Evolutionary conservation across 768 basidiomycete species (phyloP).

Genomic region (Cubamyces lactineus): DNA sequence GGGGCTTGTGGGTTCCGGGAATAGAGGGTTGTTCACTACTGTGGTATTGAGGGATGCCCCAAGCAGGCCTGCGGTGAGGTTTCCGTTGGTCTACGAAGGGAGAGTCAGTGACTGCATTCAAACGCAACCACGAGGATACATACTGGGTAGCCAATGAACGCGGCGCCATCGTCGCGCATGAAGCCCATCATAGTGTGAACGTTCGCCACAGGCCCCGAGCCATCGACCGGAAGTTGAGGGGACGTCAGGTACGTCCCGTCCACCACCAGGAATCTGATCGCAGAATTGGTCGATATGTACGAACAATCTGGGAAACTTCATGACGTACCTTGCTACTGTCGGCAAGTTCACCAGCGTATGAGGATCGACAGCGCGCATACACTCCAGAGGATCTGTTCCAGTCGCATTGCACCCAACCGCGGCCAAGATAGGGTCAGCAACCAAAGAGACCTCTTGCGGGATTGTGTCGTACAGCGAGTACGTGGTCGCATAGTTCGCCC

Average conservation of each 20-base stretch:
- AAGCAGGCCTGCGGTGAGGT: conserved; percentile 28
- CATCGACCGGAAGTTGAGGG: conserved; percentile 43
- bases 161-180: conserved; percentile 54
- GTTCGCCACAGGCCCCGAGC: conserved; percentile 43
- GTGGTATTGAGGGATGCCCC: conserved; percentile 29
- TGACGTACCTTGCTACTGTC: conserved; percentile 35
- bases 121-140: neutral
- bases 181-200: conserved; percentile 53
- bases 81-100: conserved; percentile 21
- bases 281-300: neutral
- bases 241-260: conserved; percentile 51
- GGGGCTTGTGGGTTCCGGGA: conserved; percentile 42
- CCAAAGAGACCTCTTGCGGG: conserved; percentile 39
- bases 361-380: conserved; percentile 41
- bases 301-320: neutral
- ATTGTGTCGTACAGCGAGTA: conserved; percentile 55
- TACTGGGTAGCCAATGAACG: conserved; percentile 46
- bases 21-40: conserved; percentile 36
- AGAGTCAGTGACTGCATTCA: neutral
- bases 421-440: conserved; percentile 42
- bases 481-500: conserved; percentile 50
- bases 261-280: conserved; percentile 44
- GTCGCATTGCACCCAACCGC: conserved; percentile 44
- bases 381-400: conserved; percentile 38
- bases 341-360: conserved; percentile 40